Evolutionary conservation across 1,284 basidiomycete species (phyloP).

Genomic region (Ceratobasidium papillatum): DNA sequence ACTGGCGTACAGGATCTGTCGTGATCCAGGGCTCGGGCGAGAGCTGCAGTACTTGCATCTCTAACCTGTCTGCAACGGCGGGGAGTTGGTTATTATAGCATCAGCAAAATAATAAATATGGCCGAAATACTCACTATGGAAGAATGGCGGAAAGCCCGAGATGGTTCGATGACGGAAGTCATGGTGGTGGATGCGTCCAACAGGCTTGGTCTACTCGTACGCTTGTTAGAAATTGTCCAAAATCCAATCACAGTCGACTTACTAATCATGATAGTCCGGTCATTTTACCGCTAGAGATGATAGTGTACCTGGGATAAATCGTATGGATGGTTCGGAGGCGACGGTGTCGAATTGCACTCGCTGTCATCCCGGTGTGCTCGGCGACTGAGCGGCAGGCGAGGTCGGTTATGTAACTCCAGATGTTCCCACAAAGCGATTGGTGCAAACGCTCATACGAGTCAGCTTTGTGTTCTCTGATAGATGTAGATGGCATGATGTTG

Average conservation of each 20-base stretch:
- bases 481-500: neutral
- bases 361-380: conserved; percentile 23
- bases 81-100: conserved; percentile 18
- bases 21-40: conserved; percentile 6
- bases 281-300: neutral
- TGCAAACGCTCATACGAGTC: neutral
- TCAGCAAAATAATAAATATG: neutral
- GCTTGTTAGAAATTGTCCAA: conserved; percentile 24
- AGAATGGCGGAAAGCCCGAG: conserved; percentile 17
- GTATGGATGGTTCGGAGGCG: conserved; percentile 13
- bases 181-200: conserved; percentile 38
- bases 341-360: conserved; percentile 31
- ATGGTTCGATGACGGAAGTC: neutral
- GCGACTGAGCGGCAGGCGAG: conserved; percentile 19
- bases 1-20: neutral
- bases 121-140: conserved; percentile 19
- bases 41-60: conserved; percentile 20
- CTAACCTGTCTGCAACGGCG: conserved; percentile 6
- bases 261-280: conserved; percentile 22
- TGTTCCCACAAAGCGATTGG: neutral
- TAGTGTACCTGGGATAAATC: conserved; percentile 29
- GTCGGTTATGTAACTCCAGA: conserved; percentile 9
- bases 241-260: conserved; percentile 16
- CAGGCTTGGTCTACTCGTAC: conserved; percentile 38
- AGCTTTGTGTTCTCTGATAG: neutral